A percentile compares a stretch with the other conserved stretches of the same genome.
These are phyloP conservation scores for Vigna nakashimae DNA, from an alignment of 306 rosid species.

Conservation along the genomic window DNA sequence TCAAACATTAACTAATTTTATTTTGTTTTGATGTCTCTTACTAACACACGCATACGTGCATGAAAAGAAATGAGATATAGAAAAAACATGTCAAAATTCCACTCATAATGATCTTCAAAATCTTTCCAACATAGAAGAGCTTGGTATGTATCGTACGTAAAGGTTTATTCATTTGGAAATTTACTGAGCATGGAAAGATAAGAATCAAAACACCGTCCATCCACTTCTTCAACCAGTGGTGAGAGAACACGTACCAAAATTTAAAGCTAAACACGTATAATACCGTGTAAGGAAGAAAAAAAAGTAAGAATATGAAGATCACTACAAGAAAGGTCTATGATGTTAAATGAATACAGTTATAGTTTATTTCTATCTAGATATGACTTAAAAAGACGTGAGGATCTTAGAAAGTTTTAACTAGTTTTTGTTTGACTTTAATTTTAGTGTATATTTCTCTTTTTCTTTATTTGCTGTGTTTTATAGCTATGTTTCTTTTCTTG, in stretches of 20 bases:
- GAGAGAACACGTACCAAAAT: neutral
- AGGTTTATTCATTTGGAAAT: neutral
- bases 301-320: neutral
- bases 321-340: constrained; percentile 12
- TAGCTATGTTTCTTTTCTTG: too few relatives aligned
- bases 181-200: constrained; percentile 29
- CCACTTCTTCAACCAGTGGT: constrained; percentile 20
- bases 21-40: neutral
- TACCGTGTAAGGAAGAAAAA: neutral
- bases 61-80: neutral
- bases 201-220: constrained; percentile 28
- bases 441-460: neutral
- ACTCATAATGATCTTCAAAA: constrained; percentile 23
- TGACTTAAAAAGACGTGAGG: constrained; percentile 13
- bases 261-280: neutral
- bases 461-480: too few relatives aligned
- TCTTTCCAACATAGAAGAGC: neutral
- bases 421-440: constrained; percentile 20
- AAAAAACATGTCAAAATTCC: neutral
- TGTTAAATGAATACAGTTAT: neutral
- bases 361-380: neutral
- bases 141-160: neutral
- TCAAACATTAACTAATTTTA: neutral
- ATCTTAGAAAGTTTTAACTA: constrained; percentile 9
- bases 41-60: neutral